Conservation (phyloP, 306 rosid species). For the Trifolium pratense region DNA sequence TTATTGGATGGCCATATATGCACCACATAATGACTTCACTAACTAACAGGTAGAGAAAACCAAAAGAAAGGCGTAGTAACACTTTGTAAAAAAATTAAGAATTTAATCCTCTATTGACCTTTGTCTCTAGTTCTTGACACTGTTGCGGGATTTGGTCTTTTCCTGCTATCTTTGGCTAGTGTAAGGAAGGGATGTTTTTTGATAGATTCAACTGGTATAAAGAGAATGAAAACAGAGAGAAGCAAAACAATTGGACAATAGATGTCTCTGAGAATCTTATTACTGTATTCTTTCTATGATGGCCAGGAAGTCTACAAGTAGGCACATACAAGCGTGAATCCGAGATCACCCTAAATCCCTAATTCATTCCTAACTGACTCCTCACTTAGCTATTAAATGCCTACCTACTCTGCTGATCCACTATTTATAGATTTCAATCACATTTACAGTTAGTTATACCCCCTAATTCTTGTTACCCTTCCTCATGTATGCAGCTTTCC, state of each 20-base stretch:
- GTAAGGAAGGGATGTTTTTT: background rate
- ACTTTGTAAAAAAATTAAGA: background rate
- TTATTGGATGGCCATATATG: constrained; percentile 1
- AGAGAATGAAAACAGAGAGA: constrained; percentile 7
- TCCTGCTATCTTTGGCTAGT: too few species aligned
- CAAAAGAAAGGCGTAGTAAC: constrained; percentile 27
- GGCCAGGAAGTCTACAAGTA: constrained; percentile 15
- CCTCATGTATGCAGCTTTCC: background rate
- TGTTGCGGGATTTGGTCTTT: constrained; percentile 4
- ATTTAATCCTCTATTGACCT: constrained; percentile 9
- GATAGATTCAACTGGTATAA: constrained; percentile 8
- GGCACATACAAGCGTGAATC: background rate
- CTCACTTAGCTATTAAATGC: background rate
- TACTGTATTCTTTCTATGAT: background rate
- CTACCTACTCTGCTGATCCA: background rate
- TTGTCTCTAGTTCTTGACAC: constrained; percentile 1
- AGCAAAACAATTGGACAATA: background rate
- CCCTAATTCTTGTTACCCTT: background rate
- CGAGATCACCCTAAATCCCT: background rate
- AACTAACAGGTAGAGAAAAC: background rate
- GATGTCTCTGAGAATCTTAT: background rate
- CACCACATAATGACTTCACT: constrained; percentile 18
- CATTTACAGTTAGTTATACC: background rate
- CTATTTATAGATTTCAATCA: background rate
- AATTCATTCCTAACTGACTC: background rate